Evolutionary conservation across 495 filamentous ascomycete species (phyloP), one percentile per base, ranked within the genome.

Genomic region (Hypoxylon crocopeplum): DNA sequence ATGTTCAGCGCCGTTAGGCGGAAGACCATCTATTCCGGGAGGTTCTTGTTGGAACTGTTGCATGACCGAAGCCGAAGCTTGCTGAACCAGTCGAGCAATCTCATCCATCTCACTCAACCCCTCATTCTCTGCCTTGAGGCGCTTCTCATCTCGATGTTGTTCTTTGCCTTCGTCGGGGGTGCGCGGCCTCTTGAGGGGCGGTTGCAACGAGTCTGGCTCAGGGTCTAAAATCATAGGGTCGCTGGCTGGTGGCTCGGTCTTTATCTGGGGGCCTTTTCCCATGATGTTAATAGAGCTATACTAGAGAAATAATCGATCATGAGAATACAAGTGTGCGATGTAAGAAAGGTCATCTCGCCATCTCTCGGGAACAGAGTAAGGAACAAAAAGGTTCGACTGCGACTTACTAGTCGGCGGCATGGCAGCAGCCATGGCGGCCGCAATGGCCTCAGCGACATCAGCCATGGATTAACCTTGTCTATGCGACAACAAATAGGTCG

Each of bases 101-200:
- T 69, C 72, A 25, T 66, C 67, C 56, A 72, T 59, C 25, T 46
- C 53, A 32, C 44, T 30, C 22, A 16, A 13, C 16, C 61, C 29
- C 24, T 63, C 45, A 10, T 33, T 62, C 22, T 76, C 74, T 21
- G 49, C 68, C 50, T 72, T 75, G 8, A 59, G 48, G n/a, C 74
- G 70, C 54, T 77, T 79, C 12, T 62, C 66, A 20, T 49, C 46
- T 39, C 51, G 61, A 8, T 27, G 10, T 20, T 62, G 64, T 6
- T 69, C 67, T 22, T 53, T 50, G n/a, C 59, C 30, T 21, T 17
- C 33, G 7, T 72, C 67, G n/a, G 70, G 64, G 17, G 69, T 71
- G 47, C 71, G 55, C 5, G 56, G 53, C n/a, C 75, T 69, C 52
- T 77, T 79, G 12, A 68, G 34, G 19, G 62, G 55, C 6, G 68